Evolutionary conservation across 257 asterid species (phyloP).

Genomic region (Rauvolfia tetraphylla): DNA sequence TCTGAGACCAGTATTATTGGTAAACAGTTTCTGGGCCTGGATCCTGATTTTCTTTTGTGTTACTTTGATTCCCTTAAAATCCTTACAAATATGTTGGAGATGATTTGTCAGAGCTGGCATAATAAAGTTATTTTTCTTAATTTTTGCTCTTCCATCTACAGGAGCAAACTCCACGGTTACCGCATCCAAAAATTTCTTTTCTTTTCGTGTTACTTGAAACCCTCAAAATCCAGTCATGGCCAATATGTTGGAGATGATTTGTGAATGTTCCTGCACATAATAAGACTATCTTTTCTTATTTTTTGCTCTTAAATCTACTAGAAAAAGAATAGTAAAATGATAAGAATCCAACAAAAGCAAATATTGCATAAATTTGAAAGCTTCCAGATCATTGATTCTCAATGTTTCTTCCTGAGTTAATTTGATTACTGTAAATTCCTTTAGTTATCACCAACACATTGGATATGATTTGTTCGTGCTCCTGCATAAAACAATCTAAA

Average conservation of each 20-base stretch:
- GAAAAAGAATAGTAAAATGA: too few relatives aligned
- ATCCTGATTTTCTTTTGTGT: neutral
- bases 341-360: too few relatives aligned
- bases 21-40: too few relatives aligned
- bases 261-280: neutral
- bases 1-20: too few relatives aligned
- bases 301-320: too few relatives aligned
- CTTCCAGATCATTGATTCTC: too few relatives aligned
- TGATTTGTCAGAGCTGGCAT: neutral
- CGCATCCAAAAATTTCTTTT: too few relatives aligned
- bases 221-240: neutral
- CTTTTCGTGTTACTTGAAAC: neutral
- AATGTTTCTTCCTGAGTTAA: neutral
- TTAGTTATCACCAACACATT: neutral
- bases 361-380: too few relatives aligned
- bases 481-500: neutral
- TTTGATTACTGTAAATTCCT: neutral
- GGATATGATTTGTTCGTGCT: neutral
- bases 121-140: neutral
- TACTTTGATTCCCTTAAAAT: neutral
- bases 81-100: neutral
- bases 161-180: neutral
- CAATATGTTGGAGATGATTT: neutral
- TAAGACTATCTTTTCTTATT: too few relatives aligned
- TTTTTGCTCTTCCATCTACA: neutral